Evolutionary conservation across 2,329 filamentous ascomycete genomes (phyloP), one percentile per base, ranked within the genome.

Genomic region (Onygena corvina): DNA sequence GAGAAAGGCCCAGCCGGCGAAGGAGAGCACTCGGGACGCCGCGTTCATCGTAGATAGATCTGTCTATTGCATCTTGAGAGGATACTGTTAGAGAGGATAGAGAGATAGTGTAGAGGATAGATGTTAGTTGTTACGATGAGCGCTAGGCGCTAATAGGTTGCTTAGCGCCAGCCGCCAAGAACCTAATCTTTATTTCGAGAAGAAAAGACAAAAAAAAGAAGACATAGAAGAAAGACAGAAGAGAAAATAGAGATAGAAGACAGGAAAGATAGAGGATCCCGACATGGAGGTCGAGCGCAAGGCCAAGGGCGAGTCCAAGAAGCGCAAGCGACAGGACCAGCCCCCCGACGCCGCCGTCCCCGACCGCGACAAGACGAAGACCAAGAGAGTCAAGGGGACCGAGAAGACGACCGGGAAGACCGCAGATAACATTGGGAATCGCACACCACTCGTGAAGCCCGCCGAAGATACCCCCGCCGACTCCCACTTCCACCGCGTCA

Each of bases 401-500:
- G 11, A 3, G 4, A 21, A n/a, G 45, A 29, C 36, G 30, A 23
- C 21, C 16, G 25, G 23, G 18, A 48, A 46, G 30, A 51, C 45
- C 52, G 31, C 47, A 50, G n/a, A 40, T 1, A 51, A n/a, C 31
- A 1, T 9, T 25, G 11, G 27, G 3, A 21, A 30, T 38, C 31
- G 64, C 48, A 46, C 29, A 46, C 42, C 42, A 1, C 42, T 46
- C 3, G n/a, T 25, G 5, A 46, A 46, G 12, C 16, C 42, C n/a
- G 46, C 34, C 11, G 27, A 47, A 47, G 46, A 47, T 27, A 36
- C 46, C 14, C 46, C 20, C 18, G 18, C 34, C 46, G 47, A 18
- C 20, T 50, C 44, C 12, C 33, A 33, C 12, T 90, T 94, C 67
- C 80, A 81, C 63, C 77, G 80, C 23, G 83, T 90, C 60, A 87